Evolutionary conservation across 345 rosid genomes (phyloP).

Genomic region (Raphanus sativus): DNA sequence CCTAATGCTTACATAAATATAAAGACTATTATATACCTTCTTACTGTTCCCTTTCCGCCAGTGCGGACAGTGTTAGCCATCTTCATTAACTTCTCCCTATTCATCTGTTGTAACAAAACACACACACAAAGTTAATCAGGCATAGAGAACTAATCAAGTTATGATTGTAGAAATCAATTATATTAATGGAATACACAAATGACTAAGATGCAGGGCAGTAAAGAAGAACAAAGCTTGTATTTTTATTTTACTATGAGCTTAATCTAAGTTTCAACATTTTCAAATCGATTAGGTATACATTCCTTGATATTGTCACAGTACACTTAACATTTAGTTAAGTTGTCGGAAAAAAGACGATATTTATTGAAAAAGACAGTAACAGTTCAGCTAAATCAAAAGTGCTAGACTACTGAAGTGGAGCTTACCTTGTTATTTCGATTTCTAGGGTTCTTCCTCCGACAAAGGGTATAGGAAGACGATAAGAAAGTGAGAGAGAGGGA

Average conservation of each 20-base stretch:
- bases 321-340: neutral
- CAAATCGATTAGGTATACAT: neutral
- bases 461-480: conserved; percentile 35
- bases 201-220: neutral
- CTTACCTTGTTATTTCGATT: conserved; percentile 30
- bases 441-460: conserved; percentile 36
- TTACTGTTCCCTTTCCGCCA: conserved; percentile 90
- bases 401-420: neutral
- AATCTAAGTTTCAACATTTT: conserved; percentile 7
- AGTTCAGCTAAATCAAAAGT: neutral
- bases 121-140: conserved; percentile 8
- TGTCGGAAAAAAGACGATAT: neutral
- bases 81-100: conserved; percentile 83
- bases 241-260: neutral
- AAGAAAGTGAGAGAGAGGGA: conserved; percentile 16
- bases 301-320: neutral
- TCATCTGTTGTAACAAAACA: conserved; percentile 52
- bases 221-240: neutral
- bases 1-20: neutral
- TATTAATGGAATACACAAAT: neutral
- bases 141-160: neutral
- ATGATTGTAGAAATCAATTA: neutral
- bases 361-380: neutral
- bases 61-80: conserved; percentile 98
- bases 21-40: conserved; percentile 50